Evolutionary conservation across 129 eudicot species (phyloP).

Genomic region (Escallonia rubra): DNA sequence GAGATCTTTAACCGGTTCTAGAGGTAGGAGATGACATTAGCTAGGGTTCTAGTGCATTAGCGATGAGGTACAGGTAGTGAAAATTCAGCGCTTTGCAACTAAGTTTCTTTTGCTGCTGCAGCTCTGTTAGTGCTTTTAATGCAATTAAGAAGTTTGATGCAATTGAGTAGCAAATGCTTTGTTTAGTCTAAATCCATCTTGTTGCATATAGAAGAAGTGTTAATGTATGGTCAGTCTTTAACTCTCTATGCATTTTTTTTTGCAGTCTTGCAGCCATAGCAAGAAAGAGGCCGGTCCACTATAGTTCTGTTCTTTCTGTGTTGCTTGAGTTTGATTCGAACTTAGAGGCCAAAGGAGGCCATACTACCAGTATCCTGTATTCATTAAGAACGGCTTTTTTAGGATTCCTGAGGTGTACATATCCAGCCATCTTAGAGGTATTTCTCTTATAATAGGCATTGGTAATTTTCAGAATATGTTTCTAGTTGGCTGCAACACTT

Average conservation of each 20-base stretch:
- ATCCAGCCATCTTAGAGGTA: slow-evolving; percentile 83
- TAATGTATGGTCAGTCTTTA: slow-evolving; percentile 1
- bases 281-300: slow-evolving; percentile 63
- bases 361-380: slow-evolving; percentile 69
- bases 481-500: too few relatives aligned
- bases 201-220: background rate
- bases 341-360: slow-evolving; percentile 56
- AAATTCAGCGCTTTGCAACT: too few relatives aligned
- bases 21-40: too few relatives aligned
- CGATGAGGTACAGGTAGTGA: too few relatives aligned
- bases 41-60: too few relatives aligned
- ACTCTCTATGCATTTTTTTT: slow-evolving; percentile 4
- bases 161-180: background rate
- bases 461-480: too few relatives aligned
- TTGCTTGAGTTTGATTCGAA: slow-evolving; percentile 62
- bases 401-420: slow-evolving; percentile 81
- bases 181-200: background rate
- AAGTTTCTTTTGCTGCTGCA: too few relatives aligned
- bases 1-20: too few relatives aligned
- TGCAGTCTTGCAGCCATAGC: slow-evolving; percentile 87
- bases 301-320: slow-evolving; percentile 48
- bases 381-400: slow-evolving; percentile 77
- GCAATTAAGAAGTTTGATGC: too few relatives aligned
- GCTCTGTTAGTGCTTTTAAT: too few relatives aligned
- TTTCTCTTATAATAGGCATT: too few relatives aligned